These are phyloP conservation scores for Trichoderma harzianum DNA, from an alignment of 2,329 filamentous ascomycete species.

Conservation along the genomic window DNA sequence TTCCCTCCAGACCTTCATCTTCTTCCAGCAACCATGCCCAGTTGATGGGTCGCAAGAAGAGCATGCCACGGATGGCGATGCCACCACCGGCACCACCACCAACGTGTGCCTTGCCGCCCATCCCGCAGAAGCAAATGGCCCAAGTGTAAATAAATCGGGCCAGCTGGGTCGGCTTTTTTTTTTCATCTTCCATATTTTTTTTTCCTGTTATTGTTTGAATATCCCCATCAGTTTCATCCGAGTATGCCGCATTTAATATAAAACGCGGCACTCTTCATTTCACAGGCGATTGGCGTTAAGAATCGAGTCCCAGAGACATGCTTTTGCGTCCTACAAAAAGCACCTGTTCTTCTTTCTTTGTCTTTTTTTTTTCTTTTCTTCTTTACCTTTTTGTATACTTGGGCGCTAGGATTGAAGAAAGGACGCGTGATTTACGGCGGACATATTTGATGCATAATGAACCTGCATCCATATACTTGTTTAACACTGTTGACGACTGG, in stretches of 20 bases:
- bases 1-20: conserved; percentile 27
- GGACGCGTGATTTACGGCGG: not conserved
- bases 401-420: not conserved
- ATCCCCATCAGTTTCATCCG: not conserved
- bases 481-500: not conserved
- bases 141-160: conserved; percentile 19
- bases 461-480: not conserved
- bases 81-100: conserved; percentile 52
- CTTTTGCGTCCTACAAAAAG: not conserved
- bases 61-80: conserved; percentile 48
- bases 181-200: not conserved
- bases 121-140: conserved; percentile 22
- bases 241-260: not conserved
- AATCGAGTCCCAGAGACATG: not conserved
- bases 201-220: not conserved
- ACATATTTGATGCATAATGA: conserved; percentile 4
- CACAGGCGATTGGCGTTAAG: not conserved
- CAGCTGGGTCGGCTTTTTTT: not conserved
- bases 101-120: conserved; percentile 51
- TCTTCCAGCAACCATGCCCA: conserved; percentile 18
- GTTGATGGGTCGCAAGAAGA: conserved; percentile 38
- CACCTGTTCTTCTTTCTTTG: not conserved
- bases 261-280: not conserved
- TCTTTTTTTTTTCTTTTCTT: not conserved
- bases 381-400: not conserved